Evolutionary conservation across 768 basidiomycete species (phyloP), one percentile per base, ranked within the genome.

Genomic region (Kwoniella newhampshirensis): DNA sequence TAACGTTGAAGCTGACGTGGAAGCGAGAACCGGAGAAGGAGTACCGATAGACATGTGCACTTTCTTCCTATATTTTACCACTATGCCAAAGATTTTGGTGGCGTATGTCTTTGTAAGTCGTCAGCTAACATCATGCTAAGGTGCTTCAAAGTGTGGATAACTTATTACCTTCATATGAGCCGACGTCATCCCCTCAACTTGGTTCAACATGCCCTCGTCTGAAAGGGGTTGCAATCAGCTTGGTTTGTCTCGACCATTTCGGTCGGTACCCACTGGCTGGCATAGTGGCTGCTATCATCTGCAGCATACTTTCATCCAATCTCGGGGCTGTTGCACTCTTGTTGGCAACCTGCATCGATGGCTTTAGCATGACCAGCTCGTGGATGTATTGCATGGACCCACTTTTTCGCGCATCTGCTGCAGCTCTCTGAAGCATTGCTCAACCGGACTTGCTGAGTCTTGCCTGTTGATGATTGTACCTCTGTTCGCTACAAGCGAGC

Each of bases 261-360:
- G 35, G 21, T n/a, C 27, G 54, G 18, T 18, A 62, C 71, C 64
- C 57, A 71, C 72, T 69, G 1, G 55, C 52, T 2, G 75, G 72
- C 58, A 64, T 64, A 2, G 62, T 71, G 4, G 66, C 57, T 5
- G 69, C 73, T 12, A 76, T 64, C 54, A 70, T 60, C 41, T 76
- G 62, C 17, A 74, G 47, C 37, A 55, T 52, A 32, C 63, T 58
- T 17, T 74, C 68, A 23, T 63, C 57, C 21, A 73, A n/a, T 15
- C 60, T 30, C 1, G 71, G 64, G 11, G 68, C 71, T 11, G 47
- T 47, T 15, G 58, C 56, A 32, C 67, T 56, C 28, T 55, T 57
- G 25, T 49, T 50, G 36, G 48, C 37, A 21, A 62, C 60, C 67
- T 63, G 25, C 36, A 42, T 3, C n/a, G 2, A 8, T 50, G 20